Conservation (phyloP, 495 filamentous ascomycete species). For the Pyrenula massariospora region DNA sequence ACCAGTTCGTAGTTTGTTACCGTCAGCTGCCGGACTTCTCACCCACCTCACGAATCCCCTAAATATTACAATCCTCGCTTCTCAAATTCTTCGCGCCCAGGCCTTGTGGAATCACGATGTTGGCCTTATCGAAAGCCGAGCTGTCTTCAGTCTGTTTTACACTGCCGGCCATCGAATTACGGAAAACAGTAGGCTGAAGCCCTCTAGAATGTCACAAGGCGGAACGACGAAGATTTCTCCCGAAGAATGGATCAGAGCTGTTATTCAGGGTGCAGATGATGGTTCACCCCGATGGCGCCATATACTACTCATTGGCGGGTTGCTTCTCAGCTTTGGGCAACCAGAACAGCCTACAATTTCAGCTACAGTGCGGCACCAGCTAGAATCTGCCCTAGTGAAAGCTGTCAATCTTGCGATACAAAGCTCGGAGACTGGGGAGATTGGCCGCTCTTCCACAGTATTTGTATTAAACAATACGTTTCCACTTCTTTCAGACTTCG, state of each 20-base stretch:
- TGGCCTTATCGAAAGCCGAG: conserved; percentile 59
- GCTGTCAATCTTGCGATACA: conserved; percentile 67
- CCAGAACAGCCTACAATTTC: conserved; percentile 53
- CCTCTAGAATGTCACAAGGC: conserved; percentile 23
- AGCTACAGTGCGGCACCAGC: conserved; percentile 47
- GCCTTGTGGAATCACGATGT: conserved; percentile 74
- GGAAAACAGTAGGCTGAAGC: conserved; percentile 36
- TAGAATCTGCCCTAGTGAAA: conserved; percentile 66
- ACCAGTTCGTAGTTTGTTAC: conserved; percentile 49
- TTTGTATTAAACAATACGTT: conserved; percentile 74
- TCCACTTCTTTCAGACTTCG: conserved; percentile 50
- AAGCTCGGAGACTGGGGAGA: conserved; percentile 29
- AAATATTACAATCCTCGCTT: conserved; percentile 79
- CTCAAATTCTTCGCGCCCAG: conserved; percentile 76
- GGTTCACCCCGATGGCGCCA: conserved; percentile 83
- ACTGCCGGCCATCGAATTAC: conserved; percentile 59
- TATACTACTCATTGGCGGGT: conserved; percentile 63
- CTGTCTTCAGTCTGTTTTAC: conserved; percentile 80
- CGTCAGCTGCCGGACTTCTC: conserved; percentile 70
- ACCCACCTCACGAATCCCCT: conserved; percentile 78
- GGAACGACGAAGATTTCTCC: conserved; percentile 27
- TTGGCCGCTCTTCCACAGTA: conserved; percentile 50
- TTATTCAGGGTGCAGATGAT: conserved; percentile 75
- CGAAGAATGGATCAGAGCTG: conserved; percentile 64
- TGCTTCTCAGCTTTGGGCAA: conserved; percentile 71